phyloP scores from a whole-genome alignment of 2,329 filamentous ascomycete species.

The Ilyonectria destructans region DNA sequence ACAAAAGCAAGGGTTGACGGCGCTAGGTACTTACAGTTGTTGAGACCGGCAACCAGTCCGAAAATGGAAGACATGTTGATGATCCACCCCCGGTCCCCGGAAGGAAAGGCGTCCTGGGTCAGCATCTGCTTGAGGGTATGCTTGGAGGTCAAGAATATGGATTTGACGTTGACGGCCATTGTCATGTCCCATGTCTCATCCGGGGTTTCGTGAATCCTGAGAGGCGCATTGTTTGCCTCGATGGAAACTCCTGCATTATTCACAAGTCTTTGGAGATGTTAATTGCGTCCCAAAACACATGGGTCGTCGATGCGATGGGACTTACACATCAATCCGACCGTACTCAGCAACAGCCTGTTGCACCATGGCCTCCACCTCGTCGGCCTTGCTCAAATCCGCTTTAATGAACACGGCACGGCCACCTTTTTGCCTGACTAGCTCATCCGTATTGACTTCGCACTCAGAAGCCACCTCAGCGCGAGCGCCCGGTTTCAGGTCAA shows the following conservation, averaged over 20 bases:
- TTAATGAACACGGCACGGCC: slow-evolving; percentile 60
- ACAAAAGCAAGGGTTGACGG: slow-evolving; percentile 27
- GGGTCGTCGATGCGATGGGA: slow-evolving; percentile 40
- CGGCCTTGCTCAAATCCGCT: slow-evolving; percentile 59
- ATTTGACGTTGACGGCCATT: slow-evolving; percentile 57
- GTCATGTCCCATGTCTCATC: slow-evolving; percentile 63
- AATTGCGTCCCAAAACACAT: slow-evolving; percentile 45
- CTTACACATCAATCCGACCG: slow-evolving; percentile 46
- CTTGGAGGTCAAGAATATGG: slow-evolving; percentile 61
- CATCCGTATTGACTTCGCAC: slow-evolving; percentile 47
- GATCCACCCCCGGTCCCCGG: slow-evolving; percentile 65
- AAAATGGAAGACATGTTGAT: slow-evolving; percentile 64
- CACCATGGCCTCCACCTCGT: slow-evolving; percentile 58
- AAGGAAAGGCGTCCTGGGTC: slow-evolving; percentile 58
- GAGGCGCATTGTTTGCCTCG: slow-evolving; percentile 51
- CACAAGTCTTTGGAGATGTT: slow-evolving; percentile 51
- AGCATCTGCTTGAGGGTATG: slow-evolving; percentile 66
- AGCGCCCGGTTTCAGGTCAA: slow-evolving; percentile 55
- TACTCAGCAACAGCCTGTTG: slow-evolving; percentile 37
- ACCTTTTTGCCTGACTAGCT: slow-evolving; percentile 54
- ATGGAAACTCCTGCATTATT: slow-evolving; percentile 62
- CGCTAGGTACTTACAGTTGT: slow-evolving; percentile 41
- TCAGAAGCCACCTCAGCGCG: slow-evolving; percentile 49
- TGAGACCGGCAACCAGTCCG: slow-evolving; percentile 55
- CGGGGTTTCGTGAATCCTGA: slow-evolving; percentile 62